Percentiles rank a stretch among this genome's conserved stretches.
These are phyloP conservation scores for Colletotrichum siamense DNA, from an alignment of 2,329 filamentous ascomycete species.

Conservation along the genomic window DNA sequence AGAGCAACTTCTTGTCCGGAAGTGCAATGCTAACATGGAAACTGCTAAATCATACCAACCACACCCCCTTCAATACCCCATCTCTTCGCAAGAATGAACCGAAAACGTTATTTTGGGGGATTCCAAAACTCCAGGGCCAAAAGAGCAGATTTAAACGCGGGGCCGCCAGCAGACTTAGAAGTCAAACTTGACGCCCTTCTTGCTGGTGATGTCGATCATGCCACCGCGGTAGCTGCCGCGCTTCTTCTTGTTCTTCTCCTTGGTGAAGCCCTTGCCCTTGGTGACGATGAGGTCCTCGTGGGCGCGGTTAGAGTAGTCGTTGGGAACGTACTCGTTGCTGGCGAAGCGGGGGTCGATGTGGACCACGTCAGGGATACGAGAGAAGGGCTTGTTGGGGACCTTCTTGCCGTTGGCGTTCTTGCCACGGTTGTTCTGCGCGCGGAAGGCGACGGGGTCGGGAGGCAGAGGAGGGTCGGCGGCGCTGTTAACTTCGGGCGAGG, in stretches of 20 bases:
- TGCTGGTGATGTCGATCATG: slow-evolving; percentile 79
- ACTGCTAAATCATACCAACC: neutral
- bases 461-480: slow-evolving; percentile 55
- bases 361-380: slow-evolving; percentile 73
- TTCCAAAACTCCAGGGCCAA: slow-evolving; percentile 12
- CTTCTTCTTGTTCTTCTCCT: slow-evolving; percentile 99
- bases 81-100: neutral
- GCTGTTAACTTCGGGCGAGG: slow-evolving; percentile 53
- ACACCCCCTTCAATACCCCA: neutral
- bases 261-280: slow-evolving; percentile 96
- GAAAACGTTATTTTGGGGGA: neutral
- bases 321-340: slow-evolving; percentile 82
- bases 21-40: neutral
- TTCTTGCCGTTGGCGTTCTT: slow-evolving; percentile 52
- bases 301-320: slow-evolving; percentile 89
- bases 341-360: slow-evolving; percentile 71
- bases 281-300: slow-evolving; percentile 89
- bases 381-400: slow-evolving; percentile 72
- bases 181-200: slow-evolving; percentile 94
- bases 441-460: slow-evolving; percentile 48
- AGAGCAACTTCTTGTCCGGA: neutral
- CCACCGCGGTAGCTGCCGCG: slow-evolving; percentile 90
- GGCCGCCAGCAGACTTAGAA: slow-evolving; percentile 58
- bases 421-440: slow-evolving; percentile 40
- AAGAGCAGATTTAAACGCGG: neutral